A percentile compares a stretch with the other conserved stretches of the same genome.
Evolutionary conservation across 208 protist species (phyloP).

Genomic region (Leishmania arabica): DNA sequence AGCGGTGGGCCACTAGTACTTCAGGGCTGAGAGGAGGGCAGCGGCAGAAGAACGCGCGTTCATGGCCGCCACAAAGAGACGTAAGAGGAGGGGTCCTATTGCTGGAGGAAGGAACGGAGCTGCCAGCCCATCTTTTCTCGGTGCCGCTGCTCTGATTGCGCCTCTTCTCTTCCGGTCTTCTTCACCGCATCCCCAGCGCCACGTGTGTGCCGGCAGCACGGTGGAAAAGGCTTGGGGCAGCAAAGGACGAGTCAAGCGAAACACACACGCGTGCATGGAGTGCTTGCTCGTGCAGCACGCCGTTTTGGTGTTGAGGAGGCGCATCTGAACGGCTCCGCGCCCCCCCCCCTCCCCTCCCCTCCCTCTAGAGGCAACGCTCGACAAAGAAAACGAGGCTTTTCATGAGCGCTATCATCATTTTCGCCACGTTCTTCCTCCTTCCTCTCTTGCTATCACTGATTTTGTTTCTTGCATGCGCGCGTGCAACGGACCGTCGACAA

Average conservation of each 20-base stretch:
- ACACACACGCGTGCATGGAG: background rate
- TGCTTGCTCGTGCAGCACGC: background rate
- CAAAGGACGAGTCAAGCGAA: background rate
- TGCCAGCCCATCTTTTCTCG: background rate
- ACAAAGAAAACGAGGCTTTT: background rate
- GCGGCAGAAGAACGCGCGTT: background rate
- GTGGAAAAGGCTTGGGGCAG: background rate
- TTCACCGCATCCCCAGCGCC: background rate
- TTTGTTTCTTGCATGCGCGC: background rate
- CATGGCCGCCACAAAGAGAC: background rate
- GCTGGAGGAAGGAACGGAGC: background rate
- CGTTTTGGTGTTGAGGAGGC: background rate
- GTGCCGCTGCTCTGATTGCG: background rate
- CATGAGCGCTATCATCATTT: background rate
- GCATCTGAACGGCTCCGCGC: background rate
- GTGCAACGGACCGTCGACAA: background rate
- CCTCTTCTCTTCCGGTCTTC: background rate
- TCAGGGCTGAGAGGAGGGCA: too few species aligned
- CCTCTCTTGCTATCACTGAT: background rate
- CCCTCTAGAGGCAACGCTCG: background rate
- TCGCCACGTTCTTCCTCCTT: background rate
- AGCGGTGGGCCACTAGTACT: background rate
- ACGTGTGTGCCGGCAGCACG: background rate
- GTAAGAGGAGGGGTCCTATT: background rate
- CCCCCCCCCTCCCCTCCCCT: background rate